Base-by-base conservation (phyloP, 2,329 filamentous ascomycete species). In the Fusarium circinatum region DNA sequence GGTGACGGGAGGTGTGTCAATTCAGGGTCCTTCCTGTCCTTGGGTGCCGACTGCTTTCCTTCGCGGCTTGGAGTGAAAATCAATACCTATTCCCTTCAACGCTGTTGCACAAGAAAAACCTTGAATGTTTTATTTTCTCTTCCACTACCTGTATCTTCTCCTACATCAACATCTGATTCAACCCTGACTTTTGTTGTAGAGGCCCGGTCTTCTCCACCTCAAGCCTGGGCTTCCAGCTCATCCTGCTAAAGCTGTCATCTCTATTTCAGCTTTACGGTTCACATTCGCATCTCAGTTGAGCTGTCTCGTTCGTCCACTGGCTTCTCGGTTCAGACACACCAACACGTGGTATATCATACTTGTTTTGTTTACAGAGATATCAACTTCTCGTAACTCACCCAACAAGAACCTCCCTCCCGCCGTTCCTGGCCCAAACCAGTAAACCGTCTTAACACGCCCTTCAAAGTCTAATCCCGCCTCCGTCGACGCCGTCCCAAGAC, bases 21-120 rank as follows among this genome's bases (percentile, higher is more conserved):
- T 77, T 76, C 75, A 78, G 75, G 75, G 75, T 77, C 67, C 65
- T 67, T 36, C 61, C 30, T 68, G 32, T 36, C 49, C 34, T 45
- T 45, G 44, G 44, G 48, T 41, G 59, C 61, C 30, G 57, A 67
- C 61, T 65, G 42, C 68, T 55, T 65, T 48, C 38, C 44, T 56
- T 62, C 48, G 52, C n/a, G 44, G 62, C 41, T 39, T 26, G 49
- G 24, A 58, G 44, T 47, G 65, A 73, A 73, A 70, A 73, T 74
- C 71, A 59, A 75, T 71, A 18, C 68, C 72, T 75, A 66, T 70
- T 70, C 62, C 60, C 68, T 52, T 38, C 59, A 51, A 74, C 36
- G 44, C 63, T 49, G 62, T 62, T 61, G 67, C 71, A 74, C 65
- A 68, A 68, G 67, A 48, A 38, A 54, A 65, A 38, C 28, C 64